Base-by-base conservation (phyloP, 345 rosid genomes). In the Gossypium mustelinum region DNA sequence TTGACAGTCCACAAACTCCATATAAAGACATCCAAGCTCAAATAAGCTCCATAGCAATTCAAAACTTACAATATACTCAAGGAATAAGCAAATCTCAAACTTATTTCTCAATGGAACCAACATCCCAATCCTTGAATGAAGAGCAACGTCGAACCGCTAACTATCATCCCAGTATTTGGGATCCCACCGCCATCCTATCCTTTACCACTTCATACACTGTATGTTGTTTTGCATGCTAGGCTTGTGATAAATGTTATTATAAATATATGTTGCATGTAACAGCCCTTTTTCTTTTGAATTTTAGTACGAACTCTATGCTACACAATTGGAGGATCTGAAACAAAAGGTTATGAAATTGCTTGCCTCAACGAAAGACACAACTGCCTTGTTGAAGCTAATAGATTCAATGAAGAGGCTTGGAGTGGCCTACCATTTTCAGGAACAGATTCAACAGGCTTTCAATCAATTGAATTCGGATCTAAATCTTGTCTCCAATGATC, bases 141-240 rank as follows among this genome's bases (percentile, higher is more conserved):
- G 56, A 47, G 43, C 43, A 68, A 3, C 72, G 72, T 16, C 44
- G 72, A 48, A 48, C 72, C 8, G 57, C 72, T 14, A 68, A 68
- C 16, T 68, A 68, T 48, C 72, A 68, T 14, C 43, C 72, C 20
- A 48, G 18, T 14, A 68, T 68, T 16, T 48, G 57, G 57, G 72
- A 68, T n/a, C 41, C 57, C 22, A 14, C 41, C 3, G 22, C 54
- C 12, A 68, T 68, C 39, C 27, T 24, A 25, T 68, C 72, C 20
- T 68, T 68, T 14, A 13, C 43, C 6, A 68, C 72, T 68, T 57
- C 22, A 2, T 68, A 68, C 57, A 48, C 13, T 0, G 57, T 68
- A 48, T 7, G 43, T 61, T 13, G 34, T 14, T 14, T 4, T 51
- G 5, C 8, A 51, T 51, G 8, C n/a, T 51, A 7, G n/a, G 14